Evolutionary conservation across 495 filamentous ascomycete species (phyloP).

Genomic region (Podospora appendiculata): DNA sequence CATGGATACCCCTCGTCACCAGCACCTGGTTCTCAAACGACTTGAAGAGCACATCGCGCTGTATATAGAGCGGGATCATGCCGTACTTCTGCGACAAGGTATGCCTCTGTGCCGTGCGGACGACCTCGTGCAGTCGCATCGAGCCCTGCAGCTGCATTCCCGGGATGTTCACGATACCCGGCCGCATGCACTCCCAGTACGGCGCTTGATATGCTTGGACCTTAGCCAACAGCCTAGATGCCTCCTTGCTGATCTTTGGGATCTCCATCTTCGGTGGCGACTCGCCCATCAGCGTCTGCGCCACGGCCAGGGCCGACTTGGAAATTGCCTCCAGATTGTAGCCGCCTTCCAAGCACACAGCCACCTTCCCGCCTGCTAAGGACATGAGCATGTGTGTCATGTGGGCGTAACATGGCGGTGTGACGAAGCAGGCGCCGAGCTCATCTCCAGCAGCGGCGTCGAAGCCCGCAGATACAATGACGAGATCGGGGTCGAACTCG

Average conservation of each 20-base stretch:
- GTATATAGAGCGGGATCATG: conserved; percentile 70
- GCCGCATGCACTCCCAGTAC: conserved; percentile 56
- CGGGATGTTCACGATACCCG: conserved; percentile 37
- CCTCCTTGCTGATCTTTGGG: conserved; percentile 40
- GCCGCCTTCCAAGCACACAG: conserved; percentile 88
- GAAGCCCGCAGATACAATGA: conserved; percentile 94
- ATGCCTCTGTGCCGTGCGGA: conserved; percentile 65
- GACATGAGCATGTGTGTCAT: conserved; percentile 99
- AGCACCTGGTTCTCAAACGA: conserved; percentile 87
- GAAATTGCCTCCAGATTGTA: conserved; percentile 93
- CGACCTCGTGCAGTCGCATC: conserved; percentile 51
- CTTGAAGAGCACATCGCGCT: conserved; percentile 58
- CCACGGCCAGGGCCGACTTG: conserved; percentile 83
- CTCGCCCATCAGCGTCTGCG: conserved; percentile 88
- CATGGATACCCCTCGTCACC: conserved; percentile 49
- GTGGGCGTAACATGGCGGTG: conserved; percentile 86
- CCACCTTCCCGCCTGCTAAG: conserved; percentile 83
- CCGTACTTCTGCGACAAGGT: conserved; percentile 59
- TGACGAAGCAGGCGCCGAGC: conserved; percentile 84
- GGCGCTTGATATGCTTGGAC: conserved; percentile 46
- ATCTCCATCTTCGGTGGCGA: conserved; percentile 64
- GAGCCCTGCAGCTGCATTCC: conserved; percentile 26
- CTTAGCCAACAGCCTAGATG: conserved; percentile 39
- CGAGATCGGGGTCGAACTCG: conserved; percentile 90
- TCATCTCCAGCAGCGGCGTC: conserved; percentile 92